Evolutionary conservation across 768 basidiomycete genomes (phyloP).

Genomic region (Trametopsis cervina): DNA sequence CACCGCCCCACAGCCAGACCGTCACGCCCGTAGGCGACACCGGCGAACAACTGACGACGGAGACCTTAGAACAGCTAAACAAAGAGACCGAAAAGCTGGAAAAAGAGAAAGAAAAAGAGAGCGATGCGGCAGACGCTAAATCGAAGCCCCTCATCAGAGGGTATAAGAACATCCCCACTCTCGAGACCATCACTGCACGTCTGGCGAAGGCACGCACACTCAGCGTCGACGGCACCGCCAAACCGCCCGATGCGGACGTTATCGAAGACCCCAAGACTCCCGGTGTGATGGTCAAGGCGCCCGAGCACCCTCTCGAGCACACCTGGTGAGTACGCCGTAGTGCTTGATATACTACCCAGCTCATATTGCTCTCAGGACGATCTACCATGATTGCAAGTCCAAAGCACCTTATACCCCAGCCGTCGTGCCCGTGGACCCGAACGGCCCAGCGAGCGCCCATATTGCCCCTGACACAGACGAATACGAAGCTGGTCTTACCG

Average conservation of each 20-base stretch:
- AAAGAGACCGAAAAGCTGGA: conserved; percentile 36
- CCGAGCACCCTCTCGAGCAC: conserved; percentile 82
- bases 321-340: conserved; percentile 50
- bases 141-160: conserved; percentile 45
- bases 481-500: conserved; percentile 81
- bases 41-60: conserved; percentile 56
- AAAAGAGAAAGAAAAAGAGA: conserved; percentile 15
- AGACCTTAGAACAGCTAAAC: conserved; percentile 59
- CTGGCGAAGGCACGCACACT: conserved; percentile 65
- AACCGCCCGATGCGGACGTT: conserved; percentile 71
- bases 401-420: conserved; percentile 52
- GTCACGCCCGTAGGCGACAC: conserved; percentile 31
- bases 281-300: conserved; percentile 56
- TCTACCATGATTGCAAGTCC: conserved; percentile 84
- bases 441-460: conserved; percentile 21
- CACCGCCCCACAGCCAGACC: conserved; percentile 38
- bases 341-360: not conserved
- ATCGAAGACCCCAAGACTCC: conserved; percentile 82
- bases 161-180: conserved; percentile 83
- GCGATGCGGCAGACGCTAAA: conserved; percentile 12
- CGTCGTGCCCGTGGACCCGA: conserved; percentile 13
- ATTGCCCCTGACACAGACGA: conserved; percentile 55
- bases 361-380: conserved; percentile 49
- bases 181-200: conserved; percentile 80
- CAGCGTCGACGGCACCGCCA: conserved; percentile 49